Evolutionary conservation across 345 rosid genomes (phyloP), one percentile per base, ranked within the genome.

Genomic region (Boechera divaricarpa): DNA sequence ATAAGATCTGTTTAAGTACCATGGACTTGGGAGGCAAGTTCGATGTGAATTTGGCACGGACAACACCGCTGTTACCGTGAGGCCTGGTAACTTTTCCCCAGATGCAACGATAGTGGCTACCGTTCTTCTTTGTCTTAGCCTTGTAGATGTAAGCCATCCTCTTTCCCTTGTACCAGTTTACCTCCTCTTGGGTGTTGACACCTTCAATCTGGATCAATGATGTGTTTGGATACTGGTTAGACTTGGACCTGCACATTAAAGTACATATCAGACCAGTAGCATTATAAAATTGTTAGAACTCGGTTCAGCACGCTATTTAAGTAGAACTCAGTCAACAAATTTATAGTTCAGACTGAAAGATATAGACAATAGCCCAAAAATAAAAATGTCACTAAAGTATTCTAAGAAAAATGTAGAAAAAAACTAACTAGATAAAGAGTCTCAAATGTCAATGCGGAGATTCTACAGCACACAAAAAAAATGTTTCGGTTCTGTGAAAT

Each of bases 171-270:
- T 87, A 88, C 93, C 93, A 87, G 3, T 70, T 39, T 1, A 86
- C 86, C 47, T 85, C 90, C 63, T 85, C 88, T 41, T 48, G 51
- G 0, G 89, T 87, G 87, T 85, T 88, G 63, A 88, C 90, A 44
- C 92, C 92, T 81, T 88, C 92, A 13, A 88, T 86, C 85, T 88
- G 92, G 26, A 88, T 8, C 36, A 88, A 78, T 2, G 90, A 86
- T 10, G 92, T 88, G 82, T 78, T 88, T 38, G 89, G 90, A 31
- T 88, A 88, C 84, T 88, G 92, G 82, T 88, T 88, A n/a, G 90
- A 86, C 77, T 88, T 88, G 10, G 92, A 88, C 81, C 91, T 87
- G 10, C 53, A 73, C 48, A 68, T 62, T 39, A n/a, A 39, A 15
- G 8, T 10, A 53, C 15, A 59, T 64, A 15, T 48, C 47, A 76